Evolutionary conservation across 352 stramenopile species (phyloP), one percentile per base, ranked within the genome.

Genomic region (Phytophthora fragariae): DNA sequence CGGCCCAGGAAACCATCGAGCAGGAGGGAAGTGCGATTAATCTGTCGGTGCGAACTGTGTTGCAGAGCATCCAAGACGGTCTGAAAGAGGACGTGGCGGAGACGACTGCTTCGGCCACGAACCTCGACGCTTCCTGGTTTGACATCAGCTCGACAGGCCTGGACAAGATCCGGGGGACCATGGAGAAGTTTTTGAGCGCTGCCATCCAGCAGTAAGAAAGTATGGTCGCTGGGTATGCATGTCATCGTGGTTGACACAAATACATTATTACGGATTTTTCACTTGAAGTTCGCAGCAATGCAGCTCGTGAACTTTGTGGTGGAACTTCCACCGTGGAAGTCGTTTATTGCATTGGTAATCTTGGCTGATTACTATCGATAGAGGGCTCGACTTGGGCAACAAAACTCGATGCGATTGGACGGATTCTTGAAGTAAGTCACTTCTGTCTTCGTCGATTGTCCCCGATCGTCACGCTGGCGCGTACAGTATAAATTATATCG

Each of bases 111-210:
- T 41, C 57, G 21, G 37, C 35, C 2, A 73, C 50, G 6, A 49
- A 47, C 21, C 29, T 81, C 47, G 77, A 84, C 70, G 71, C 57
- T 11, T 76, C 77, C 9, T 84, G 77, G 66, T 76, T 84, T 14
- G 77, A 84, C 31, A 39, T 75, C 41, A 80, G 69, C 57, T 62
- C 66, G 0, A 31, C 66, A 31, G 73, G 77, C 15, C 52, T 80
- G 44, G 77, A 73, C 19, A 69, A 72, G 60, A 79, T 80, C 44
- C 41, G 50, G 19, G 49, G 50, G 14, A 19, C 46, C 0, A 77
- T 81, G 70, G 44, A 76, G 14, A 70, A 53, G 5, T 81, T 70
- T 39, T 69, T 81, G 53, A 72, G 35, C 17, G 65, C 60, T 57
- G 49, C 65, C 15, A 66, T 65, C 5, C 62, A 76, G 44, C 57